phyloP scores from a whole-genome alignment of 1,139 yeast genomes.

The Hanseniaspora sp. region DNA sequence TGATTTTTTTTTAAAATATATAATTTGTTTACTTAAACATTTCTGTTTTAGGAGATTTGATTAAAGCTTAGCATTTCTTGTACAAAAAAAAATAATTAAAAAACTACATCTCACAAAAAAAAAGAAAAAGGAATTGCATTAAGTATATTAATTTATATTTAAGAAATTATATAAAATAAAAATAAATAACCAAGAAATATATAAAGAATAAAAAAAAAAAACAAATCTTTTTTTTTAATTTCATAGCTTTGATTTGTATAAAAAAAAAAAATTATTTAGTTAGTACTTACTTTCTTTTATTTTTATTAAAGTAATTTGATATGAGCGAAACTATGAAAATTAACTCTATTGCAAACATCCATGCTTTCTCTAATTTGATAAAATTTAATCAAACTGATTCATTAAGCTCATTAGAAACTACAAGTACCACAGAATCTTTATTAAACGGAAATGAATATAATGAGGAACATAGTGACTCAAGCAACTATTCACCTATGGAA shows the following conservation, averaged over 20 bases:
- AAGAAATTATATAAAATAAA: too few relatives aligned
- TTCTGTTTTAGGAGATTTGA: not conserved
- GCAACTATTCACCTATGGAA: not conserved
- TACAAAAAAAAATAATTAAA: not conserved
- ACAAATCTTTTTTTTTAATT: too few relatives aligned
- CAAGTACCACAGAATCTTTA: not conserved
- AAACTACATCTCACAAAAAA: not conserved
- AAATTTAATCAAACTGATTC: not conserved
- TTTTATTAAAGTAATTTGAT: not conserved
- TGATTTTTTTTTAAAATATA: not conserved
- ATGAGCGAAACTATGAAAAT: conserved; percentile 6
- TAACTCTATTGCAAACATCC: not conserved
- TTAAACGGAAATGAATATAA: not conserved
- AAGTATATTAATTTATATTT: too few relatives aligned
- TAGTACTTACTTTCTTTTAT: too few relatives aligned
- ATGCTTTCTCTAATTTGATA: not conserved
- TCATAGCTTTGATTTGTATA: too few relatives aligned
- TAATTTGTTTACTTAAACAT: not conserved
- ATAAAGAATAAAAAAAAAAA: too few relatives aligned
- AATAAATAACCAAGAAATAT: too few relatives aligned
- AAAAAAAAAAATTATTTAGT: too few relatives aligned
- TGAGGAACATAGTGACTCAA: not conserved
- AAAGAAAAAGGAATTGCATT: not conserved
- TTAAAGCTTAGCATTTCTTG: not conserved
- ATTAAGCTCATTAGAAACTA: not conserved